Evolutionary conservation across 495 filamentous ascomycete genomes (phyloP).

Genomic region (Cercophora newfieldiana): DNA sequence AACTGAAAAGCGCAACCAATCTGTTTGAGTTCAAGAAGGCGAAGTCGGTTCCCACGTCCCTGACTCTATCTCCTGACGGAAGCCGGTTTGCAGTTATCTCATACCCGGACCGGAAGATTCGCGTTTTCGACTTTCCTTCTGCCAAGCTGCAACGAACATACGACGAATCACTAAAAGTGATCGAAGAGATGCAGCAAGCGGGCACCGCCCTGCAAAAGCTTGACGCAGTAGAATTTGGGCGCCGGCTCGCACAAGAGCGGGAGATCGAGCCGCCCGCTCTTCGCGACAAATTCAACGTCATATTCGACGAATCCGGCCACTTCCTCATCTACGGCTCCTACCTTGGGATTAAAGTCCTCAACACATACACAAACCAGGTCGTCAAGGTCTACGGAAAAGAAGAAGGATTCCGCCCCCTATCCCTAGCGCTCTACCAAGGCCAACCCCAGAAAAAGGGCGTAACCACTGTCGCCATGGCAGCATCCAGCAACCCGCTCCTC

Average conservation of each 20-base stretch:
- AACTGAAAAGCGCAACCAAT: constrained; percentile 86
- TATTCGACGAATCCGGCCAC: constrained; percentile 94
- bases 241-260: constrained; percentile 81
- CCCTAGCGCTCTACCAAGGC: constrained; percentile 90
- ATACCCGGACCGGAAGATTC: constrained; percentile 87
- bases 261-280: constrained; percentile 70
- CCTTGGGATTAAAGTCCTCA: constrained; percentile 87
- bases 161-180: constrained; percentile 83
- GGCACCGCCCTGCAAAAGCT: constrained; percentile 76
- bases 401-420: constrained; percentile 79
- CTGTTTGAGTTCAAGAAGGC: constrained; percentile 97
- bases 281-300: constrained; percentile 75
- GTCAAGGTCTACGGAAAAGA: constrained; percentile 86
- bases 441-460: constrained; percentile 88
- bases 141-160: constrained; percentile 90
- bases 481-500: constrained; percentile 86
- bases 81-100: constrained; percentile 87
- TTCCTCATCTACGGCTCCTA: constrained; percentile 95
- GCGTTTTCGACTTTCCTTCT: constrained; percentile 87
- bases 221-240: constrained; percentile 88
- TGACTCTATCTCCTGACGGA: constrained; percentile 83
- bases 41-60: constrained; percentile 80
- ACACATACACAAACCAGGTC: constrained; percentile 88
- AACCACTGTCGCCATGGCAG: constrained; percentile 96
- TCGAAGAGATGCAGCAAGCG: constrained; percentile 92